Conservation (phyloP, 345 rosid genomes). For the Eucalyptus cloeziana region DNA sequence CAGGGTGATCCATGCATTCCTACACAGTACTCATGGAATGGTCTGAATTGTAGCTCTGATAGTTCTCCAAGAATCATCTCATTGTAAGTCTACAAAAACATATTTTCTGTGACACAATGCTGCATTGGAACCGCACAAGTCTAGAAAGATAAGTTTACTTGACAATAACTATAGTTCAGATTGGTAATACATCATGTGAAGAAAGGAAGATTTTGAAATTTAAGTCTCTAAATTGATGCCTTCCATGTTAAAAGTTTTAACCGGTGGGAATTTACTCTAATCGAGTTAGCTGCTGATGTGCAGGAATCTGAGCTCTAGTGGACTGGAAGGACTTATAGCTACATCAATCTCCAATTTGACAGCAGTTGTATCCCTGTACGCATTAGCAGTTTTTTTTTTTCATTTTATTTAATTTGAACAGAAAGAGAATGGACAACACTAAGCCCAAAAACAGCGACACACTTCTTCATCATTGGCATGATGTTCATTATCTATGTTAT, state of each 20-base stretch:
- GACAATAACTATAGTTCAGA: not conserved
- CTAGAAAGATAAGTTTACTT: too few species aligned
- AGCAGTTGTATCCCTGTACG: conserved; percentile 32
- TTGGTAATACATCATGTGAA: not conserved
- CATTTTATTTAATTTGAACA: not conserved
- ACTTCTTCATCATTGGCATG: not conserved
- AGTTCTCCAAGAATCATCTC: too few species aligned
- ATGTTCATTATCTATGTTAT: not conserved
- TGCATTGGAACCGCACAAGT: too few species aligned
- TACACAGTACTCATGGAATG: too few species aligned
- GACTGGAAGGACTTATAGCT: conserved; percentile 29
- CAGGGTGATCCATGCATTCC: too few species aligned
- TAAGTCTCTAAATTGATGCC: not conserved
- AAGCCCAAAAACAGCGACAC: rapidly evolving
- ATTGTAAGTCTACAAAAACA: too few species aligned
- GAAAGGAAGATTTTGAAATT: not conserved
- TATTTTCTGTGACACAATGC: too few species aligned
- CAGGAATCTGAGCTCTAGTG: conserved; percentile 46
- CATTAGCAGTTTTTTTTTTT: not conserved
- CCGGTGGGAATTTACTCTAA: not conserved
- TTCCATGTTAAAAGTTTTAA: not conserved
- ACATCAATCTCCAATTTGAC: conserved; percentile 21
- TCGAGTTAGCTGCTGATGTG: not conserved
- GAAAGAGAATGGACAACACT: not conserved
- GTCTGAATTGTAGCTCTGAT: too few species aligned